Percentiles rank a stretch among this genome's conserved stretches.
Evolutionary conservation across 805 yeast genomes (phyloP).

Genomic region (Wickerhamiella azyma): DNA sequence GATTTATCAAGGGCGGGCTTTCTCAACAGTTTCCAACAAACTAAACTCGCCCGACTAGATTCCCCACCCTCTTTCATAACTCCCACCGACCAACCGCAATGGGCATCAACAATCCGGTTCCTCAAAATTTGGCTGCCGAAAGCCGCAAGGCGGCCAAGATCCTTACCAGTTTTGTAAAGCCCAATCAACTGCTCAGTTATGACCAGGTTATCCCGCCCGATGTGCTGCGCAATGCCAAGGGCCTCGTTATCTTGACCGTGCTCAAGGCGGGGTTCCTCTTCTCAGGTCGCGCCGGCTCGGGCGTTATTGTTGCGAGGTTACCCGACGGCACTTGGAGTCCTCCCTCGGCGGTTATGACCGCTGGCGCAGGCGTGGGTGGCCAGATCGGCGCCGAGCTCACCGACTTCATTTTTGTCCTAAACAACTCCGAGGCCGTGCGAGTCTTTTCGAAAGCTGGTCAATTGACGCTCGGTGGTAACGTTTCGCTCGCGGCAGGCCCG

Average conservation of each 20-base stretch:
- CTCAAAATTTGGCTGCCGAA: conserved; percentile 77
- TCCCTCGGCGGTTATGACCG: conserved; percentile 88
- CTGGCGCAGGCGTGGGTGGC: conserved; percentile 99
- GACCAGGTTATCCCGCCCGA: conserved; percentile 81
- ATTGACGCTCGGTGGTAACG: conserved; percentile 85
- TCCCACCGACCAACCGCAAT: too few relatives aligned
- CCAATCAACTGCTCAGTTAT: conserved; percentile 84
- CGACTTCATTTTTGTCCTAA: conserved; percentile 86
- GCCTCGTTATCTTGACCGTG: conserved; percentile 85
- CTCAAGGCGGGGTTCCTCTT: conserved; percentile 91
- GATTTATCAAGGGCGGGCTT: too few relatives aligned
- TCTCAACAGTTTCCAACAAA: too few relatives aligned
- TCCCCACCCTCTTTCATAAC: background rate
- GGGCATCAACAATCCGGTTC: conserved; percentile 91
- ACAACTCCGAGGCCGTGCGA: conserved; percentile 76
- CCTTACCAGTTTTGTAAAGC: conserved; percentile 79
- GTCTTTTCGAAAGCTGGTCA: conserved; percentile 91
- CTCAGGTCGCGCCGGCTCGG: conserved; percentile 96
- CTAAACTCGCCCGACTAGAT: too few relatives aligned
- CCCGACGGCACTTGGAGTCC: conserved; percentile 98
- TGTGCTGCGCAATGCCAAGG: conserved; percentile 77
- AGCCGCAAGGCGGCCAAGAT: conserved; percentile 89
- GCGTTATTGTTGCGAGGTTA: conserved; percentile 82
- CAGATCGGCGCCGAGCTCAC: conserved; percentile 94
- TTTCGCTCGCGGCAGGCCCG: conserved; percentile 95